These are phyloP conservation scores for Stemphylium vesicarium DNA, from an alignment of 2,329 filamentous ascomycete genomes.

Conservation along the genomic window DNA sequence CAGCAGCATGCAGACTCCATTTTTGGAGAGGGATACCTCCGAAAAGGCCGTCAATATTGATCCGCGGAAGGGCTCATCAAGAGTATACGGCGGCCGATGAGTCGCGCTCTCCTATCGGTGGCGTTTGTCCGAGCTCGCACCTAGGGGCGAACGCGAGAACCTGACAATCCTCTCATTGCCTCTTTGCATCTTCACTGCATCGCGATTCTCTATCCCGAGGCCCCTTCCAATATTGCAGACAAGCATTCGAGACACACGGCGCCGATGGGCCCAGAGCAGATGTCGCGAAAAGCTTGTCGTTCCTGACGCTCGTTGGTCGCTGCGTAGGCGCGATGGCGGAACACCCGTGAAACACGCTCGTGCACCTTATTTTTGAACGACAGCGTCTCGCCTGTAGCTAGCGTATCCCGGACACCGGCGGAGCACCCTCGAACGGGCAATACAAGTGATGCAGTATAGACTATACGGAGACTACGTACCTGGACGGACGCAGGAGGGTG, in stretches of 20 bases:
- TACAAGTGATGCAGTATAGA: constrained; percentile 6
- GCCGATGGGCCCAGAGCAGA: constrained; percentile 2
- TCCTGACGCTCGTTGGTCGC: constrained; percentile 22
- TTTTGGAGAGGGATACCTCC: neutral
- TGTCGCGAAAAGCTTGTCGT: constrained; percentile 23
- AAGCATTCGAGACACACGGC: constrained; percentile 20
- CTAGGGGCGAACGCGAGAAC: neutral
- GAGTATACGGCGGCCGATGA: neutral
- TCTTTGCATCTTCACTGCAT: neutral
- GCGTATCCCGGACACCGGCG: constrained; percentile 13
- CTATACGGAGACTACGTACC: constrained; percentile 9
- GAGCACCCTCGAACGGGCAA: constrained; percentile 10
- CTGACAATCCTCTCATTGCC: neutral
- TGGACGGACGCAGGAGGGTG: constrained; percentile 9
- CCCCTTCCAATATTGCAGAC: constrained; percentile 11
- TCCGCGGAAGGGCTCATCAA: neutral
- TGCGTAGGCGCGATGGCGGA: constrained; percentile 17
- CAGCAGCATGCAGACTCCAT: neutral
- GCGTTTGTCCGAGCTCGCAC: neutral
- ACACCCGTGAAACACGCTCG: constrained; percentile 28
- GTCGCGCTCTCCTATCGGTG: neutral
- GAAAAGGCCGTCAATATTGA: neutral
- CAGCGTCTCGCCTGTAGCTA: constrained; percentile 19
- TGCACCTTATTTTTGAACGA: constrained; percentile 17
- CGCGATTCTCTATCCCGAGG: constrained; percentile 1